Evolutionary conservation across 1,139 yeast genomes (phyloP), one percentile per base, ranked within the genome.

Genomic region (Geotrichum candidum): DNA sequence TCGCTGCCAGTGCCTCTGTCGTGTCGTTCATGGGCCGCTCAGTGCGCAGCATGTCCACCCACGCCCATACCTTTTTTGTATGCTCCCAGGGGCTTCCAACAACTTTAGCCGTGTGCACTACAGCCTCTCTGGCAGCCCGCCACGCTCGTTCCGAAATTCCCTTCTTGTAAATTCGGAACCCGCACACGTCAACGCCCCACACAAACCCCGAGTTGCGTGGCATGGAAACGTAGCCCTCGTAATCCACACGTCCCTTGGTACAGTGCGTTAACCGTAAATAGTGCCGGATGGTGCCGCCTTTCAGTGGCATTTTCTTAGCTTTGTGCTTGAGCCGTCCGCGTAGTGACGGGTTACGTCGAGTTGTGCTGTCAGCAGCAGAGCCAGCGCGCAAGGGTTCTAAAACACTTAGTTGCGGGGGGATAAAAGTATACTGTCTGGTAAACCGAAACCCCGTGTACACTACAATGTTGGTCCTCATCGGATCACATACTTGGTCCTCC

Each of bases 361-460:
- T 13, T 48, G 58, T 18, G 60, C 56, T 5, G 41, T 29, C 27
- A 25, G 11, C 45, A 13, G 45, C 18, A n/a, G 45, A 38, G 2
- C 2, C 6, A 1, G 45, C n/a, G 41, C 48, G 46, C 38, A 23
- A 46, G 9, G 57, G 57, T 15, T 55, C 48, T 5, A 13, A 15
- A 27, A 41, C 33, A n/a, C 41, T 23, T 1, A 55, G 5, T 10
- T 18, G 71, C 1, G 78, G 78, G 41, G 84, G 68, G 46, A 78
- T 80, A 51, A 63, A 67, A 2, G 74, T 63, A 66, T 81, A 82
- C 50, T 82, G 80, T 54, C 87, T 76, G 58, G 81, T 80, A 2
- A 86, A 74, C 64, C 83, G 82, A 69, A 85, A 84, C 0, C 92
- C 92, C 0, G 87, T 79, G 65, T 82, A 86, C 0, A 82, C 80